phyloP scores from a whole-genome alignment of 1,284 basidiomycete genomes.

The Entoloma clypeatum region DNA sequence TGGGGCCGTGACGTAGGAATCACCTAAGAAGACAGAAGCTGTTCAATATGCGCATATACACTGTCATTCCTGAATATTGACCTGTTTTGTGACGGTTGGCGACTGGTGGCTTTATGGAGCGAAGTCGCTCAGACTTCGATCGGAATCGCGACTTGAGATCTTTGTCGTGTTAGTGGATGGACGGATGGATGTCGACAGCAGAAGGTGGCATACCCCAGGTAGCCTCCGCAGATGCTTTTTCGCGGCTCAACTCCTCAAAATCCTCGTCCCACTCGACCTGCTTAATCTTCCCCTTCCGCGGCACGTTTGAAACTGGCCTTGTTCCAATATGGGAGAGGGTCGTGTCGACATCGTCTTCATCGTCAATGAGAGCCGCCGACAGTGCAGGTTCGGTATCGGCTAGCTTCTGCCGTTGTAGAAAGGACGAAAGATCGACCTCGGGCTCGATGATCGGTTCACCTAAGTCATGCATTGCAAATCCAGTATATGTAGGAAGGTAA shows the following conservation, averaged over 20 bases:
- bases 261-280: constrained; percentile 63
- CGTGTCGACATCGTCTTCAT: constrained; percentile 63
- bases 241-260: constrained; percentile 59
- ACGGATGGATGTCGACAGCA: neutral
- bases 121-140: constrained; percentile 52
- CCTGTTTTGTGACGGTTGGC: constrained; percentile 32
- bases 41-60: neutral
- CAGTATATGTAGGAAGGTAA: neutral
- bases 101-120: constrained; percentile 34
- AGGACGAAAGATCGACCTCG: constrained; percentile 66
- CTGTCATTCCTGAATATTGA: constrained; percentile 13
- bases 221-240: constrained; percentile 70
- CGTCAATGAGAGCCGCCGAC: constrained; percentile 32
- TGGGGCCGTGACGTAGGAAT: constrained; percentile 47
- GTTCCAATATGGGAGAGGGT: constrained; percentile 50
- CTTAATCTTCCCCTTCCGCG: constrained; percentile 60
- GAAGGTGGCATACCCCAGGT: constrained; percentile 49
- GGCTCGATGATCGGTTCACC: constrained; percentile 67
- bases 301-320: constrained; percentile 19
- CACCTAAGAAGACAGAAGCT: constrained; percentile 20
- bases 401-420: constrained; percentile 59
- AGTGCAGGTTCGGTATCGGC: constrained; percentile 36
- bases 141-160: constrained; percentile 67
- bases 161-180: constrained; percentile 24
- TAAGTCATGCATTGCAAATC: constrained; percentile 24